Evolutionary conservation across 2,329 filamentous ascomycete genomes (phyloP).

Genomic region (Dactylonectria macrodidyma): DNA sequence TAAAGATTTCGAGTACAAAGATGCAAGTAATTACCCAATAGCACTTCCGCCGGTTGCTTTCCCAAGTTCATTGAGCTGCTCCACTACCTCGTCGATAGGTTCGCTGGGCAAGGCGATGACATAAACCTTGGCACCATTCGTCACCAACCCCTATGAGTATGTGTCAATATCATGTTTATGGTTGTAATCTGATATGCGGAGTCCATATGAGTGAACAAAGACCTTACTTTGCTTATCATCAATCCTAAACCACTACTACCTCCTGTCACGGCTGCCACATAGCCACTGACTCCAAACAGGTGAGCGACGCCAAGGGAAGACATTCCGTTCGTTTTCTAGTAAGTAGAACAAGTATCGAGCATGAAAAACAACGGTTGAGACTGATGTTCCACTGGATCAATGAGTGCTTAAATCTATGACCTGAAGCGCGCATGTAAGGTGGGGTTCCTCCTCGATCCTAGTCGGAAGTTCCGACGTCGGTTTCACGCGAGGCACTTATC

Average conservation of each 20-base stretch:
- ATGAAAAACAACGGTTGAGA: neutral
- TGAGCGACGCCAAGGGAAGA: constrained; percentile 33
- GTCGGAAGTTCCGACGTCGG: constrained; percentile 15
- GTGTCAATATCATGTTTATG: neutral
- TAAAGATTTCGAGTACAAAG: neutral
- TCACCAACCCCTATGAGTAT: constrained; percentile 55
- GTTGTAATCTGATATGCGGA: neutral
- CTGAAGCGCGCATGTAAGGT: neutral
- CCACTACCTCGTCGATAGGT: constrained; percentile 55
- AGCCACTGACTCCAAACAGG: constrained; percentile 49
- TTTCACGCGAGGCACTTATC: neutral
- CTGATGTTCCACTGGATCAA: neutral
- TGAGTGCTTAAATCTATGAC: too few relatives aligned
- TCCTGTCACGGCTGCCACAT: constrained; percentile 54
- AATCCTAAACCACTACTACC: constrained; percentile 61
- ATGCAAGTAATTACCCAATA: constrained; percentile 50
- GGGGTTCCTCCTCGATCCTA: neutral
- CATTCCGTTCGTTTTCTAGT: constrained; percentile 8
- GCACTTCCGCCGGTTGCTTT: constrained; percentile 54
- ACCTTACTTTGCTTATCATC: constrained; percentile 60
- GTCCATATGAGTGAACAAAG: neutral
- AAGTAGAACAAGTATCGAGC: neutral
- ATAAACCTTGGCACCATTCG: constrained; percentile 64
- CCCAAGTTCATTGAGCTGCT: constrained; percentile 57
- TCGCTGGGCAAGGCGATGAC: constrained; percentile 58